Conservation (phyloP, 192 early-diverging fungal species). For the Umbelopsis ramanniana region DNA sequence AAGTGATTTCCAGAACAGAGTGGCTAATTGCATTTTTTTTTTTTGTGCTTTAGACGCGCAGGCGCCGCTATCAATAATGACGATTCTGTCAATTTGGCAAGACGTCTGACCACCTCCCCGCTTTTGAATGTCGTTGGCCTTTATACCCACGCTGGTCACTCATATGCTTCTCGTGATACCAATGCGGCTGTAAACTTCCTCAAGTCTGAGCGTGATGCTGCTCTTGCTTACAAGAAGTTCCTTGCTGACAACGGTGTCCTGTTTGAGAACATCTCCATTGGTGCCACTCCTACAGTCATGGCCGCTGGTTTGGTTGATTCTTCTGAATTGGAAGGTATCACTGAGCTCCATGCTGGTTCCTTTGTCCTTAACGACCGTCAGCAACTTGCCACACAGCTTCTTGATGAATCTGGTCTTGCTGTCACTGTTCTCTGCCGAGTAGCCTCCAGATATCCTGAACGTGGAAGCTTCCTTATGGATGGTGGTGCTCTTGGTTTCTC, state of each 20-base stretch:
- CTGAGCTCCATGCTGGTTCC: conserved; percentile 40
- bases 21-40: not conserved
- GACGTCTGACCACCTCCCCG: conserved; percentile 26
- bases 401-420: conserved; percentile 22
- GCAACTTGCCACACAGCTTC: conserved; percentile 31
- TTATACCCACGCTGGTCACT: conserved; percentile 42
- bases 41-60: conserved; percentile 27
- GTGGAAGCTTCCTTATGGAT: conserved; percentile 35
- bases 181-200: conserved; percentile 28
- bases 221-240: conserved; percentile 24
- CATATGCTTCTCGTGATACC: conserved; percentile 26
- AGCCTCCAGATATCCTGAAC: conserved; percentile 32
- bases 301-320: conserved; percentile 20
- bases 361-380: conserved; percentile 39
- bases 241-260: conserved; percentile 27
- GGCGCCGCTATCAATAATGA: conserved; percentile 31
- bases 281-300: conserved; percentile 40
- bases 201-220: conserved; percentile 35
- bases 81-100: conserved; percentile 27
- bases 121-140: conserved; percentile 31
- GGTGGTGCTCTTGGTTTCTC: conserved; percentile 40
- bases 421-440: conserved; percentile 35
- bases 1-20: not conserved
- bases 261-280: conserved; percentile 28
- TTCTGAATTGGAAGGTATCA: conserved; percentile 32